phyloP scores from a whole-genome alignment of 805 yeast genomes.

The Lipomyces yamadae region DNA sequence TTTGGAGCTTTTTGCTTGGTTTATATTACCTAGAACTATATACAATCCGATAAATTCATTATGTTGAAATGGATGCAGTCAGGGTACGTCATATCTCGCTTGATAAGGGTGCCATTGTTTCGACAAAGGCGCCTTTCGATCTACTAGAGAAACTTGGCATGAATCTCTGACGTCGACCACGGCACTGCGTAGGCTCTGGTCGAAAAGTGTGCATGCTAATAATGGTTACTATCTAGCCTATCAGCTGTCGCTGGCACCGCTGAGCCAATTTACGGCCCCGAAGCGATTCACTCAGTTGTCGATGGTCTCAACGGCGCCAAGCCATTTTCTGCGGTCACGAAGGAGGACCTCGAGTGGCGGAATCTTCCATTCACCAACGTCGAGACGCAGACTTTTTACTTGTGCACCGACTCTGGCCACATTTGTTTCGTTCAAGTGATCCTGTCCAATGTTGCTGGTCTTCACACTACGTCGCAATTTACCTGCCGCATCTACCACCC shows the following conservation, averaged over 20 bases:
- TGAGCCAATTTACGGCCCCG: slow-evolving; percentile 95
- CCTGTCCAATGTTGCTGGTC: slow-evolving; percentile 87
- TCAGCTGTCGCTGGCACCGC: slow-evolving; percentile 98
- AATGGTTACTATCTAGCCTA: slow-evolving; percentile 40
- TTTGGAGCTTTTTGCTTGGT: neutral
- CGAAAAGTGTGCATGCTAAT: neutral
- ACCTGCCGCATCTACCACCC: slow-evolving; percentile 78
- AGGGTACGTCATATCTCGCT: slow-evolving; percentile 44
- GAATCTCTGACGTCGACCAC: neutral
- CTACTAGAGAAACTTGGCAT: neutral
- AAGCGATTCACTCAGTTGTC: slow-evolving; percentile 85
- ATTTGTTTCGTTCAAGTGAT: slow-evolving; percentile 83
- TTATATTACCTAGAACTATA: neutral
- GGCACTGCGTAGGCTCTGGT: neutral
- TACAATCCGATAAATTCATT: neutral
- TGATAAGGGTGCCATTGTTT: neutral
- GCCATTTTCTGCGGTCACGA: slow-evolving; percentile 61
- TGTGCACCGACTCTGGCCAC: slow-evolving; percentile 64
- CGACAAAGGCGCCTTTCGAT: neutral
- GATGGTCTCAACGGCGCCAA: slow-evolving; percentile 60
- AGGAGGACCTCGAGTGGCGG: slow-evolving; percentile 76
- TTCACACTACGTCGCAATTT: slow-evolving; percentile 80
- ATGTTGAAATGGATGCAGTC: slow-evolving; percentile 87
- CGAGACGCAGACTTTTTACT: slow-evolving; percentile 93
- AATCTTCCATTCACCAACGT: slow-evolving; percentile 83